Conservation (phyloP, 139 green algal genomes). For the Astrephomene gubernaculifera region DNA sequence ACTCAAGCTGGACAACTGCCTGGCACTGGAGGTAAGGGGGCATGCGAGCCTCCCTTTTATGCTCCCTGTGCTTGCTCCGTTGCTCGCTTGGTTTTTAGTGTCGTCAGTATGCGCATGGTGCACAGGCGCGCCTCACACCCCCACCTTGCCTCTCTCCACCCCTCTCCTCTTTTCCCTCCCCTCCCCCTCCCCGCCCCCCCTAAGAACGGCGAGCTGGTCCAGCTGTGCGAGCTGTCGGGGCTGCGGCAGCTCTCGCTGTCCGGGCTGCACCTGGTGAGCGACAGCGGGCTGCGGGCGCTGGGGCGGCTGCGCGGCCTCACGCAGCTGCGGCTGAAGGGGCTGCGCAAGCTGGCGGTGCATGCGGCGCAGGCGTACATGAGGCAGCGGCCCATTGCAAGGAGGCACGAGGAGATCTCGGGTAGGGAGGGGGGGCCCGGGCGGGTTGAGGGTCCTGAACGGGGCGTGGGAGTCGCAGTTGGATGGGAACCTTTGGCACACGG, state of each 20-base stretch:
- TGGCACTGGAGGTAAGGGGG: conserved; percentile 23
- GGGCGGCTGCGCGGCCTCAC: not conserved
- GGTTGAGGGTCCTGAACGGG: no score
- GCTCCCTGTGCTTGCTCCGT: no score
- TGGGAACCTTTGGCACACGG: no score
- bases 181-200: not conserved
- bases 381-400: conserved; percentile 26
- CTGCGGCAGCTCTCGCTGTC: conserved; percentile 1
- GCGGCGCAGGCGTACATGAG: conserved; percentile 38
- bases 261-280: conserved; percentile 29
- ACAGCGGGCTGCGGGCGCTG: conserved; percentile 24
- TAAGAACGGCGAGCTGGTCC: conserved; percentile 25
- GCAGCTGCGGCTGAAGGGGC: not conserved
- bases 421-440: not conserved
- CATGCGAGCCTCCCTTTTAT: not conserved
- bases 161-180: not conserved
- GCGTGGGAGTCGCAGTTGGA: no score
- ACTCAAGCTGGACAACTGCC: conserved; percentile 34
- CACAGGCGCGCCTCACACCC: not conserved
- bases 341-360: conserved; percentile 38
- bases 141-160: not conserved
- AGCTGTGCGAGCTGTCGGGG: conserved; percentile 14
- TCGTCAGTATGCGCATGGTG: no score
- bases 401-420: conserved; percentile 35
- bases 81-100: no score